Evolutionary conservation across 352 stramenopile genomes (phyloP).

Genomic region (Phytophthora rubi): DNA sequence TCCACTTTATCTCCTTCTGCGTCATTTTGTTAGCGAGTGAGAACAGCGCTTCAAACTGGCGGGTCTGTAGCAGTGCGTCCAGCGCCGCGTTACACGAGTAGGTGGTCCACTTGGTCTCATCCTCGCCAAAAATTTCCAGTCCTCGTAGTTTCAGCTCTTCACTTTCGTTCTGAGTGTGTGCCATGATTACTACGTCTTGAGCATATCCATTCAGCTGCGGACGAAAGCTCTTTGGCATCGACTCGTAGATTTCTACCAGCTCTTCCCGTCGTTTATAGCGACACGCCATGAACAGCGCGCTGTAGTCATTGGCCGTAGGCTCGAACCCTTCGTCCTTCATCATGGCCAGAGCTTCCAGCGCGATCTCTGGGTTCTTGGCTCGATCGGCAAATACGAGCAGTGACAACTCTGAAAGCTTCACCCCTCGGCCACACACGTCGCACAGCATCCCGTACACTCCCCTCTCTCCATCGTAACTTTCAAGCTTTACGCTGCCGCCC

Average conservation of each 20-base stretch:
- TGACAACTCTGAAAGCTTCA: slow-evolving; percentile 47
- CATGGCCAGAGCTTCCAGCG: slow-evolving; percentile 13
- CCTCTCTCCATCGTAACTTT: neutral
- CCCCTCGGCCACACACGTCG: slow-evolving; percentile 44
- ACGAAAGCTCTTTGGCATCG: slow-evolving; percentile 4
- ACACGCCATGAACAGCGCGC: slow-evolving; percentile 17
- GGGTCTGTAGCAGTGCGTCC: slow-evolving; percentile 48
- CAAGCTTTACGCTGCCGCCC: neutral
- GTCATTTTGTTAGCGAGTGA: slow-evolving; percentile 50
- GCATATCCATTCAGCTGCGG: slow-evolving; percentile 11
- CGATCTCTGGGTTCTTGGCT: slow-evolving; percentile 7
- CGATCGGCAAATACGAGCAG: slow-evolving; percentile 24
- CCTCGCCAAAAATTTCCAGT: slow-evolving; percentile 26
- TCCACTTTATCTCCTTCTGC: slow-evolving; percentile 45
- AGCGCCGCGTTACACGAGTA: slow-evolving; percentile 57
- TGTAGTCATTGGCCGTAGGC: slow-evolving; percentile 15
- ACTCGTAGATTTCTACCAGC: slow-evolving; percentile 19
- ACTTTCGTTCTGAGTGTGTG: slow-evolving; percentile 7
- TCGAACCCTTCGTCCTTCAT: slow-evolving; percentile 11
- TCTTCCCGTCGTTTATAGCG: slow-evolving; percentile 10
- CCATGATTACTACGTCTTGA: slow-evolving; percentile 25
- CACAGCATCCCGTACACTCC: slow-evolving; percentile 45
- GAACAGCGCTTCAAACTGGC: slow-evolving; percentile 50
- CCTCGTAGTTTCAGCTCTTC: slow-evolving; percentile 8
- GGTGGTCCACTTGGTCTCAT: slow-evolving; percentile 44